Conservation (phyloP, 2,329 filamentous ascomycete genomes). For the Dissoconium aciculare region DNA sequence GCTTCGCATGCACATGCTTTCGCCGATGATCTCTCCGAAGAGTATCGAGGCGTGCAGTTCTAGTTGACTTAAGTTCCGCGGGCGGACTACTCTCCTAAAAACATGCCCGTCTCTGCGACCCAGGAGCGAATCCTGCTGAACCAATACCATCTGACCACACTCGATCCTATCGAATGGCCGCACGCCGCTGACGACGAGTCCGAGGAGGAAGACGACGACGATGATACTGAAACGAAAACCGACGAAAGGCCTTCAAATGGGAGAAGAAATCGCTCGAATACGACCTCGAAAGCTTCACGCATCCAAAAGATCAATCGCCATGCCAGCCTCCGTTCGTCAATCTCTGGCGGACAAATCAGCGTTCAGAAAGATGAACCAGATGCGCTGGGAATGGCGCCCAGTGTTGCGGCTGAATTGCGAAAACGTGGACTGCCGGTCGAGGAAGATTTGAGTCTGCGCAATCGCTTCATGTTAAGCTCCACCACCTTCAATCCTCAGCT, state of each 20-base stretch:
- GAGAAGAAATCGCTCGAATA: constrained; percentile 3
- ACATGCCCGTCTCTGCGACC: constrained; percentile 43
- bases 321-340: constrained; percentile 51
- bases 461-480: constrained; percentile 87
- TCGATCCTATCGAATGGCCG: constrained; percentile 77
- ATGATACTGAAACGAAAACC: constrained; percentile 23
- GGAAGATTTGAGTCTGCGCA: constrained; percentile 57
- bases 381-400: constrained; percentile 74
- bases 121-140: constrained; percentile 65
- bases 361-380: constrained; percentile 88
- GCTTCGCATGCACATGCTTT: too few relatives aligned
- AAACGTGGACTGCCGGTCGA: constrained; percentile 66
- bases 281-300: constrained; percentile 26
- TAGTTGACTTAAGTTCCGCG: too few relatives aligned
- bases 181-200: constrained; percentile 47
- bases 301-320: constrained; percentile 73
- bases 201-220: constrained; percentile 27
- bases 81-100: constrained; percentile 1
- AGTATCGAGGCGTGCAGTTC: too few relatives aligned
- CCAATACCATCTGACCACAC: constrained; percentile 71
- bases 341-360: constrained; percentile 40
- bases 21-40: too few relatives aligned
- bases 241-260: constrained; percentile 10
- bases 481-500: constrained; percentile 86
- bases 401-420: constrained; percentile 67